Conservation (phyloP, 345 rosid species). For the Boechera stricta region DNA sequence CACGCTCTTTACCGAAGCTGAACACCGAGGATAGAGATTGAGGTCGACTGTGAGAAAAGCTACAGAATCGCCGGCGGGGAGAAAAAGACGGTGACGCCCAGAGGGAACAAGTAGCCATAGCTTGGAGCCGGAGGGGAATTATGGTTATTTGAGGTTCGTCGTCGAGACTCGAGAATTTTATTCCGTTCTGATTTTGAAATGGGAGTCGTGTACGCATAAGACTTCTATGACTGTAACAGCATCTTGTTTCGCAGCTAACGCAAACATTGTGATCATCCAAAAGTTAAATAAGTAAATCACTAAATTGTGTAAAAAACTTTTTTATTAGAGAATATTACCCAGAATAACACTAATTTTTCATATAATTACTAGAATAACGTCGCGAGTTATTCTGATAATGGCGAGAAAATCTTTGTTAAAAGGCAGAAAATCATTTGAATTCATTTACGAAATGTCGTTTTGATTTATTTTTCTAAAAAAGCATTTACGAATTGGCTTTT, state of each 20-base stretch:
- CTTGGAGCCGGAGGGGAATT: not conserved
- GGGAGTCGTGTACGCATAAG: slow-evolving; percentile 31
- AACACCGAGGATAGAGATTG: not conserved
- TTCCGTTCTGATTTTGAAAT: slow-evolving; percentile 6
- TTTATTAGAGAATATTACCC: no score
- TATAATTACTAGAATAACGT: no score
- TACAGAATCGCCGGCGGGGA: slow-evolving; percentile 35
- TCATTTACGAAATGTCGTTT: no score
- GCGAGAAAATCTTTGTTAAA: no score
- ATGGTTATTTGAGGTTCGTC: not conserved
- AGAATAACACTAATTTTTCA: no score
- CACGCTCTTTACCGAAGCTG: not conserved
- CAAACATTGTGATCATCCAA: slow-evolving; percentile 29
- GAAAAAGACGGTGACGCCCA: slow-evolving; percentile 36
- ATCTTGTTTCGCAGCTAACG: slow-evolving; percentile 25
- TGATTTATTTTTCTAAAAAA: no score
- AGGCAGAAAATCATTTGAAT: no score
- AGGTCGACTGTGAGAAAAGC: slow-evolving; percentile 15
- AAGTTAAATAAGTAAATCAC: not conserved
- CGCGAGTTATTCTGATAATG: no score
- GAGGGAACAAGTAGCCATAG: slow-evolving; percentile 43
- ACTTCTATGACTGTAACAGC: slow-evolving; percentile 34
- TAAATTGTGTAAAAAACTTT: no score
- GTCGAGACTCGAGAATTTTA: not conserved
- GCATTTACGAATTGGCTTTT: no score